phyloP scores from a whole-genome alignment of 2,329 filamentous ascomycete genomes.

The Penicillium sp. region DNA sequence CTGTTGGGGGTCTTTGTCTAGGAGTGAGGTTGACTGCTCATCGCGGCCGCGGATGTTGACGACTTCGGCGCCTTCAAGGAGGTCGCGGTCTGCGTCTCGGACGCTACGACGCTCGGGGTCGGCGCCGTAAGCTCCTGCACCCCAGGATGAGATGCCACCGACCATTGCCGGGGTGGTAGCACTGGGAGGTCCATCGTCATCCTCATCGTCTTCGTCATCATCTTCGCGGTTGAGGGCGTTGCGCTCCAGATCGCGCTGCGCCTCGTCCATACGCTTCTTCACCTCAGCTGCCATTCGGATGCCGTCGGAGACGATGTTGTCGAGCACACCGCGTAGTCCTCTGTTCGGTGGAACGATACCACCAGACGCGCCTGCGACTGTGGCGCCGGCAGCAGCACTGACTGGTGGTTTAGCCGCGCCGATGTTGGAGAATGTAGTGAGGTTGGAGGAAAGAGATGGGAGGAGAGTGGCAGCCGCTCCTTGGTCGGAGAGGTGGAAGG shows the following conservation, averaged over 20 bases:
- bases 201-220: conserved; percentile 73
- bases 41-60: conserved; percentile 50
- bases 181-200: conserved; percentile 60
- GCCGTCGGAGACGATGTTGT: conserved; percentile 96
- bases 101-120: conserved; percentile 64
- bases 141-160: conserved; percentile 43
- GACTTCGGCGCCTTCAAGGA: conserved; percentile 74
- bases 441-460: conserved; percentile 65
- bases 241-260: conserved; percentile 86
- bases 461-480: conserved; percentile 53
- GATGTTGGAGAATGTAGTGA: conserved; percentile 84
- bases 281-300: conserved; percentile 96
- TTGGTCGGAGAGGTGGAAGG: conserved; percentile 82
- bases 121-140: conserved; percentile 52
- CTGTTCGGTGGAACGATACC: conserved; percentile 69
- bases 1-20: conserved; percentile 30
- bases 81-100: conserved; percentile 60
- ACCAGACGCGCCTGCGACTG: conserved; percentile 57
- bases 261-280: conserved; percentile 89
- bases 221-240: conserved; percentile 71
- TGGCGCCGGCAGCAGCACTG: conserved; percentile 40
- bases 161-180: conserved; percentile 34
- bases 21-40: conserved; percentile 31
- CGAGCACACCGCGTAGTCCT: conserved; percentile 86
- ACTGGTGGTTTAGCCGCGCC: conserved; percentile 54